Conservation (phyloP, 1,284 basidiomycete species). For the Boletus smithii region DNA sequence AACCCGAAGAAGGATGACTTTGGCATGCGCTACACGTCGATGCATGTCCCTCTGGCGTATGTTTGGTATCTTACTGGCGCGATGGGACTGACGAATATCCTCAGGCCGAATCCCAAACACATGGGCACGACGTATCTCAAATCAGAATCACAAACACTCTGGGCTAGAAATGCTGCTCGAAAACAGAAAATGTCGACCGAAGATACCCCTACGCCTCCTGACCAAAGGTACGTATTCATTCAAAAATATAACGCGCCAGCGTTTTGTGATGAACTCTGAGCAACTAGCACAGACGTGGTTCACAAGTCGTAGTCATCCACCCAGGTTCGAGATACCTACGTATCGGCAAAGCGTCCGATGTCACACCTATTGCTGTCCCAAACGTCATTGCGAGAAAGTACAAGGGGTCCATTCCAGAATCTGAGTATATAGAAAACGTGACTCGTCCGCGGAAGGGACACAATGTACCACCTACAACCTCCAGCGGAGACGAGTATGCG, state of each 20-base stretch:
- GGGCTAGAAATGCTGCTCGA: slow-evolving; percentile 60
- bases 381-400: slow-evolving; percentile 75
- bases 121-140: slow-evolving; percentile 71
- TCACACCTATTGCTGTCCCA: slow-evolving; percentile 70
- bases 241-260: slow-evolving; percentile 1
- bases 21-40: slow-evolving; percentile 74
- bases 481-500: slow-evolving; percentile 46
- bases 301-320: slow-evolving; percentile 86
- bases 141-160: slow-evolving; percentile 65
- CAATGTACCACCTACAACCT: slow-evolving; percentile 16
- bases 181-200: slow-evolving; percentile 44
- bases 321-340: slow-evolving; percentile 87
- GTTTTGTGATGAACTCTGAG: slow-evolving; percentile 21
- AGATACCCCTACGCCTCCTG: slow-evolving; percentile 37
- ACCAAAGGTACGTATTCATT: slow-evolving; percentile 40
- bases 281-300: slow-evolving; percentile 55
- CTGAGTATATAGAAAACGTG: slow-evolving; percentile 48
- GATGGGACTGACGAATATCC: slow-evolving; percentile 16
- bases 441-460: slow-evolving; percentile 46
- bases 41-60: slow-evolving; percentile 72
- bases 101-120: slow-evolving; percentile 72
- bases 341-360: slow-evolving; percentile 89
- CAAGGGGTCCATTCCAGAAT: slow-evolving; percentile 41
- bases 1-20: slow-evolving; percentile 76
- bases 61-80: slow-evolving; percentile 28